Evolutionary conservation across 352 stramenopile genomes (phyloP), one percentile per base, ranked within the genome.

Genomic region (Globisporangium lucens): DNA sequence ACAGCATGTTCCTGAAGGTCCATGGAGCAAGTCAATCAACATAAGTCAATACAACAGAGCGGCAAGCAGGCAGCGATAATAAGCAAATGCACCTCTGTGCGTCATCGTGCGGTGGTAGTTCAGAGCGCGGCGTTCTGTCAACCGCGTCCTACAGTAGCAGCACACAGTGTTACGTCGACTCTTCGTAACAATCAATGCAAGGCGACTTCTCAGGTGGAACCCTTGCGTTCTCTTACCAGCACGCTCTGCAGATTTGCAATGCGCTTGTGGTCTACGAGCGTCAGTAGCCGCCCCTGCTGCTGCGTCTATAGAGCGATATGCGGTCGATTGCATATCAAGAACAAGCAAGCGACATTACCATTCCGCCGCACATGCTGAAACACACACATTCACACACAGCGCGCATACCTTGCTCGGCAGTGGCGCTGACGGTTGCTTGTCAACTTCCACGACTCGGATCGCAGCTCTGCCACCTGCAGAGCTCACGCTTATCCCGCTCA

Each of bases 201-300:
- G 46, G 59, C n/a, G 27, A 22, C 1, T 41, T 17, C 12, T 38
- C 15, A 41, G 24, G 30, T 33, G 30, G 5, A 33, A 2, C 30
- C 30, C 17, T 41, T 13, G 20, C 7, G 5, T 4, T n/a, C 38
- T 30, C 57, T 15, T 51, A 70, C 69, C 67, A 86, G 74, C 56
- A 83, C 74, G 7, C 51, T 66, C 61, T 84, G 75, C 17, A 91
- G 29, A 64, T 77, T 79, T 47, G 80, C 76, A 70, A 93, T 86
- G 13, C 69, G 70, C 56, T 86, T 88, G 73, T 93, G 83, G 62
- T 93, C 85, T 46, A 69, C 66, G 56, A 86, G 65, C 7, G 70
- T 74, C 61, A 86, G 47, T 13, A 82, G 67, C 56, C 70, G 74
- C 24, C 72, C 66, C 55, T 33, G 46, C 29, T 52, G 46, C 27